Base-by-base conservation (phyloP, 2,329 filamentous ascomycete genomes). In the Calonectria montana region DNA sequence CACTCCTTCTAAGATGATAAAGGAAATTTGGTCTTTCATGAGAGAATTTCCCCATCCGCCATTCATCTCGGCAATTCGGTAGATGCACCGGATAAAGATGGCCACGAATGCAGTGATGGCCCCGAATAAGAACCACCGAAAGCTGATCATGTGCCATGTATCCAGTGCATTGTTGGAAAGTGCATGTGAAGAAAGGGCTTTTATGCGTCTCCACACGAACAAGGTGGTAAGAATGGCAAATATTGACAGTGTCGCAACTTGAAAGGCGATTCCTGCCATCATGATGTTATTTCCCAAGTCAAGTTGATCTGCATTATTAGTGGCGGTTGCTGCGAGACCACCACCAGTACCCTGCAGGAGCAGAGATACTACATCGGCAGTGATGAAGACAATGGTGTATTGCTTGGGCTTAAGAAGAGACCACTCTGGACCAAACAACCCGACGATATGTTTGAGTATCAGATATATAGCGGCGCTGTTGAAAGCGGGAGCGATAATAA, bases 11-110 rank as follows among this genome's bases (percentile, higher is more conserved):
- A 91, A 85, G 6, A 81, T 86, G 73, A 91, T 86, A 78, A 91
- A 91, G 39, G 88, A 80, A 25, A 82, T 82, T 81, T 91, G 84
- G 39, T 87, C 81, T 37, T 76, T 80, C 78, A 91, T 91, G 74
- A 93, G 81, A 29, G 85, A 80, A 2, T 91, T 91, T 4, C 78
- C 81, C 88, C 90, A 94, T 1, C 92, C 92, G 50, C 88, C 84
- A 75, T 87, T 88, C 75, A 94, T 83, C 85, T 94, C 92, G 0
- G 88, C 88, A 27, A 92, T 88, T 64, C 92, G 88, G 81, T 90
- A 94, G 50, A 91, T 87, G 74, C 88, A 90, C 9, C 92, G 86
- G 73, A 89, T 88, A 73, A 93, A 88, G 77, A 94, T 90, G 9
- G 29, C 47, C 50, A 43, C 57, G 39, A 65, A 68, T 27, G 65